Evolutionary conservation across 768 basidiomycete genomes (phyloP).

Genomic region (Pulveroboletus sp.): DNA sequence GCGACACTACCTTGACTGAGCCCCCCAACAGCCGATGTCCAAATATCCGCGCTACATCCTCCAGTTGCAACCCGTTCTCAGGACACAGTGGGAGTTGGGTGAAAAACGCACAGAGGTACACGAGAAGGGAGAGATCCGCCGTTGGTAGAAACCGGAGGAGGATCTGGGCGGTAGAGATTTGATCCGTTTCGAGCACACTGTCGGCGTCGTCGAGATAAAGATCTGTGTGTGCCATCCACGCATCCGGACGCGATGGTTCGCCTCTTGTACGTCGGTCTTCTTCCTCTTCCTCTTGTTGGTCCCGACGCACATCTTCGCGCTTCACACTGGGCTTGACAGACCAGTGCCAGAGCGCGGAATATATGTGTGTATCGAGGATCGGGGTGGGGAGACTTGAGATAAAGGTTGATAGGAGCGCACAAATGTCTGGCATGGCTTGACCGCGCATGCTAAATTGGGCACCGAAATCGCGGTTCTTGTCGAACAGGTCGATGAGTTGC

Average conservation of each 20-base stretch:
- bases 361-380: slow-evolving; percentile 39
- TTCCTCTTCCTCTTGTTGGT: slow-evolving; percentile 29
- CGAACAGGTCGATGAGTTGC: slow-evolving; percentile 36
- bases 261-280: slow-evolving; percentile 28
- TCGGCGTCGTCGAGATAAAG: slow-evolving; percentile 14
- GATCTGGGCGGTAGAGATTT: slow-evolving; percentile 40
- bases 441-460: slow-evolving; percentile 26
- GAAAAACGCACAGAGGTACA: slow-evolving; percentile 46
- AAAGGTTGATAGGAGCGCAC: slow-evolving; percentile 44
- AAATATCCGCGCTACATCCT: slow-evolving; percentile 45
- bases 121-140: slow-evolving; percentile 36
- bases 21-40: slow-evolving; percentile 39
- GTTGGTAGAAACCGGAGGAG: slow-evolving; percentile 48
- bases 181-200: slow-evolving; percentile 28
- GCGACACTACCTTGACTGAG: slow-evolving; percentile 17
- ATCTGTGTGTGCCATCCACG: slow-evolving; percentile 10
- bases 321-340: slow-evolving; percentile 40
- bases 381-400: slow-evolving; percentile 45
- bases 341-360: slow-evolving; percentile 40
- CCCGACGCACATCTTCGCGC: slow-evolving; percentile 28
- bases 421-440: slow-evolving; percentile 40
- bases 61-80: slow-evolving; percentile 44
- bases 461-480: slow-evolving; percentile 26
- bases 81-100: slow-evolving; percentile 48
- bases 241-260: slow-evolving; percentile 20